Evolutionary conservation across 805 yeast species (phyloP).

Genomic region (Myxozyma sirexii): DNA sequence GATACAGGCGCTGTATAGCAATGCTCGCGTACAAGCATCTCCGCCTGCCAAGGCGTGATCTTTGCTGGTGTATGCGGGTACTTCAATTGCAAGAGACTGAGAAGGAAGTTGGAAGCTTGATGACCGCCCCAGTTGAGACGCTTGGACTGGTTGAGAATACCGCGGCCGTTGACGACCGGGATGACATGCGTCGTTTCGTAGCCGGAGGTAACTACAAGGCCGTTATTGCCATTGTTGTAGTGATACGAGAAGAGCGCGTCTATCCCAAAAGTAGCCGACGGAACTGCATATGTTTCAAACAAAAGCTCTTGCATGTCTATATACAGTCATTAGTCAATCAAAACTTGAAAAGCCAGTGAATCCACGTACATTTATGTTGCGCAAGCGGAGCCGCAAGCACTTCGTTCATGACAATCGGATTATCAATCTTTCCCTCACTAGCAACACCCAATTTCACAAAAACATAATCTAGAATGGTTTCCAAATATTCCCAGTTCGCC

Average conservation of each 20-base stretch:
- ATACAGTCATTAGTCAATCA: background rate
- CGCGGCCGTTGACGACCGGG: constrained; percentile 76
- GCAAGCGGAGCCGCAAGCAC: constrained; percentile 67
- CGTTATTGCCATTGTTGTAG: constrained; percentile 55
- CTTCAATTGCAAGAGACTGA: constrained; percentile 67
- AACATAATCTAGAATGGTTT: constrained; percentile 78
- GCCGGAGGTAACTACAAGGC: constrained; percentile 82
- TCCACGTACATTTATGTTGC: constrained; percentile 58
- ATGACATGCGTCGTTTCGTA: constrained; percentile 79
- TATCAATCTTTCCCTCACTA: constrained; percentile 58
- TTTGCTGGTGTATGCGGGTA: constrained; percentile 90
- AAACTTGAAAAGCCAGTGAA: background rate
- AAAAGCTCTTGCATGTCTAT: constrained; percentile 68
- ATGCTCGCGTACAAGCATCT: constrained; percentile 68
- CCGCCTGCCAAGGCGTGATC: constrained; percentile 63
- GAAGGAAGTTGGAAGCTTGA: constrained; percentile 65
- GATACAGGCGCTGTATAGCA: constrained; percentile 70
- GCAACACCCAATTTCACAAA: constrained; percentile 75
- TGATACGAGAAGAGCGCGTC: constrained; percentile 80
- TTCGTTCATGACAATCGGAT: constrained; percentile 83
- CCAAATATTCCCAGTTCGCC: constrained; percentile 91
- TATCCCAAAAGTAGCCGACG: constrained; percentile 76
- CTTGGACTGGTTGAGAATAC: constrained; percentile 66
- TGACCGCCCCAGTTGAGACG: constrained; percentile 92
- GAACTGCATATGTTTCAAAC: constrained; percentile 79